Evolutionary conservation across 2,329 filamentous ascomycete genomes (phyloP).

Genomic region (Aspergillus sp.): DNA sequence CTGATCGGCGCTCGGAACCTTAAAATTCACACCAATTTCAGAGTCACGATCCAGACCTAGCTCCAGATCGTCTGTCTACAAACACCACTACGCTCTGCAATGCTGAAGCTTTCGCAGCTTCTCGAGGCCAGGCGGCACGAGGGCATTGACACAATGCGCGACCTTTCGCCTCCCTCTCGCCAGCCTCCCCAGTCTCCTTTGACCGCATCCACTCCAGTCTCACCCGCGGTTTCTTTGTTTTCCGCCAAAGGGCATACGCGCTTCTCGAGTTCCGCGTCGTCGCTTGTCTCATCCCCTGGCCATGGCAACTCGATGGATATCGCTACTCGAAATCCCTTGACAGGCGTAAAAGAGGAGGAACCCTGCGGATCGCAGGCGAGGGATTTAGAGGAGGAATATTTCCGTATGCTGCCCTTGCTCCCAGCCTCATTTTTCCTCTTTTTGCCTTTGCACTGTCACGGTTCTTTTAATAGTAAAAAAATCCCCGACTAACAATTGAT

Average conservation of each 20-base stretch:
- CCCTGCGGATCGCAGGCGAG: constrained; percentile 64
- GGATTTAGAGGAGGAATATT: constrained; percentile 60
- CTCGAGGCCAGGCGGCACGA: constrained; percentile 34
- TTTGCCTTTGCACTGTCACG: background rate
- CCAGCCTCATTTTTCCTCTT: constrained; percentile 10
- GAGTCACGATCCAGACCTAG: background rate
- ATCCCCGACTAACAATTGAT: constrained; percentile 11
- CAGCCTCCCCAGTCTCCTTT: constrained; percentile 32
- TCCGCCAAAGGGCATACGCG: constrained; percentile 39
- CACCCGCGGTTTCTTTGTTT: constrained; percentile 42
- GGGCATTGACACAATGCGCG: constrained; percentile 27
- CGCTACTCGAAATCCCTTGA: constrained; percentile 64
- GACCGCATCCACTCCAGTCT: constrained; percentile 38
- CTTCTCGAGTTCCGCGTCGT: constrained; percentile 70
- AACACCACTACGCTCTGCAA: constrained; percentile 16
- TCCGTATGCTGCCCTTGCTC: constrained; percentile 61
- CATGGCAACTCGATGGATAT: constrained; percentile 51
- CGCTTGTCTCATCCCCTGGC: constrained; percentile 62
- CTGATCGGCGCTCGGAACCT: constrained; percentile 12
- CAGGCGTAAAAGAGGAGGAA: constrained; percentile 86
- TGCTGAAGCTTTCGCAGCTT: constrained; percentile 37
- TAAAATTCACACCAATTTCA: background rate
- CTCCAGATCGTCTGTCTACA: background rate
- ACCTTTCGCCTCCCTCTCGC: constrained; percentile 18
- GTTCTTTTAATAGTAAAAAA: constrained; percentile 3